phyloP scores from a whole-genome alignment of 1,284 basidiomycete species.

The Malassezia brasiliensis region DNA sequence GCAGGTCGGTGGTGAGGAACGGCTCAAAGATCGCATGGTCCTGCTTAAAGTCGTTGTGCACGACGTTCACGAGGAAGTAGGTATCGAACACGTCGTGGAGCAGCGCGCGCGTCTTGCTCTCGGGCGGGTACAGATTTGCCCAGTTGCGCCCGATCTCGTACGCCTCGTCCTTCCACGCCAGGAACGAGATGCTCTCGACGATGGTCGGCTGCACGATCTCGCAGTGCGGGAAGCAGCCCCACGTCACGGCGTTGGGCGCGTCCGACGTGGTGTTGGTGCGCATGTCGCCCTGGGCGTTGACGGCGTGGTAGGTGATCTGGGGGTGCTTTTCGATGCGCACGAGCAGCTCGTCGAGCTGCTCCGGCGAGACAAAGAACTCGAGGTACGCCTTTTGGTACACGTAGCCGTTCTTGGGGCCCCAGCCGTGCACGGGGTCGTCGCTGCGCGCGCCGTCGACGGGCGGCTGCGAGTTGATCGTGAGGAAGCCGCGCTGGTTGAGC shows the following conservation, averaged over 20 bases:
- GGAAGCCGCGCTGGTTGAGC: conserved; percentile 75
- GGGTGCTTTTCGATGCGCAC: conserved; percentile 76
- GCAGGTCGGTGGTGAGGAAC: conserved; percentile 20
- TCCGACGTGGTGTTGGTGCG: conserved; percentile 83
- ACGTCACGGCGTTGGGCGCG: conserved; percentile 94
- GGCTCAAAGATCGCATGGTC: conserved; percentile 41
- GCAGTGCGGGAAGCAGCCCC: conserved; percentile 86
- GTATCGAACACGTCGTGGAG: conserved; percentile 36
- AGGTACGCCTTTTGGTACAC: conserved; percentile 70
- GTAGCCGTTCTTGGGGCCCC: conserved; percentile 50
- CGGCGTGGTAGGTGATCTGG: conserved; percentile 91
- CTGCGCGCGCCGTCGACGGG: conserved; percentile 72
- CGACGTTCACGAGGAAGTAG: conserved; percentile 45
- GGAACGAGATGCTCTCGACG: conserved; percentile 59
- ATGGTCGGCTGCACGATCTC: conserved; percentile 97
- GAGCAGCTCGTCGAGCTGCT: conserved; percentile 65
- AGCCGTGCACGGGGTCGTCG: conserved; percentile 58
- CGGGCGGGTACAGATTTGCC: conserved; percentile 37
- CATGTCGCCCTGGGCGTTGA: conserved; percentile 72
- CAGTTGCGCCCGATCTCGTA: conserved; percentile 46
- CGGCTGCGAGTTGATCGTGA: conserved; percentile 97
- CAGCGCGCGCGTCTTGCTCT: conserved; percentile 27
- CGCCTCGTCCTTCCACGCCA: conserved; percentile 48
- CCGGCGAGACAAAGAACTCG: conserved; percentile 81
- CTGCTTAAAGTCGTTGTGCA: conserved; percentile 39